Base-by-base conservation (phyloP, 208 protist species). In the Perkinsela sp. region DNA sequence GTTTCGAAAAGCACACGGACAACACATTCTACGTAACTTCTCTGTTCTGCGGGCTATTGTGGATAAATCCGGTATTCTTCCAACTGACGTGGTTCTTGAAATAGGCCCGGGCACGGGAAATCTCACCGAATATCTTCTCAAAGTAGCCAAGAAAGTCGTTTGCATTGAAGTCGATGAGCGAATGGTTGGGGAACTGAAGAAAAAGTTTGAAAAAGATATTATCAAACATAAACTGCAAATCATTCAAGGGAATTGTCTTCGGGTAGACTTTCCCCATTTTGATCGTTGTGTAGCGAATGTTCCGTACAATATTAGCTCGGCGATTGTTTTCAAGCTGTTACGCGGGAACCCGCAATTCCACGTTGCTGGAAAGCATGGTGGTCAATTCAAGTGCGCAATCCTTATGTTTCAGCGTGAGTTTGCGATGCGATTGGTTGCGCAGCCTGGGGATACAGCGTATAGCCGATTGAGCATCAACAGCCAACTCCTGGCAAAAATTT, bases 391-490 rank as follows among this genome's bases (percentile, higher is more conserved):
- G 69, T 94, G 83, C 69, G 95, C 95, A 1, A 92, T 98, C 67
- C 81, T 99, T 28, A 99, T 99, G 96, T 98, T 98, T 76, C 97
- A 99, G 84, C 72, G 89, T 1, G 97, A 99, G 78, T 99, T 99
- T 77, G 97, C 97, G 28, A 73, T 96, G 69, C 80, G 97, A 31
- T 80, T 99, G 15, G 89, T 92, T 30, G 97, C 97, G n/a, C 84
- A 95, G 79, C 95, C 97, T 2, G 94, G 90, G 48, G 84, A 93
- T 28, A 82, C 90, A 74, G 77, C 94, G 29, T 99, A 98, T 78
- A 98, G 95, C 77, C 86, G 97, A 65, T 84, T 99, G 6, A 96
- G 94, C 22, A 93, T 98, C 28, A 99, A 99, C 78, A 89, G 94
- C 2, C 96, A 98, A 78, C 84, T 99, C 28, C 84, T 99, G 2